These are phyloP conservation scores for Diaporthe humulicola DNA, from an alignment of 2,329 filamentous ascomycete genomes.

Conservation along the genomic window DNA sequence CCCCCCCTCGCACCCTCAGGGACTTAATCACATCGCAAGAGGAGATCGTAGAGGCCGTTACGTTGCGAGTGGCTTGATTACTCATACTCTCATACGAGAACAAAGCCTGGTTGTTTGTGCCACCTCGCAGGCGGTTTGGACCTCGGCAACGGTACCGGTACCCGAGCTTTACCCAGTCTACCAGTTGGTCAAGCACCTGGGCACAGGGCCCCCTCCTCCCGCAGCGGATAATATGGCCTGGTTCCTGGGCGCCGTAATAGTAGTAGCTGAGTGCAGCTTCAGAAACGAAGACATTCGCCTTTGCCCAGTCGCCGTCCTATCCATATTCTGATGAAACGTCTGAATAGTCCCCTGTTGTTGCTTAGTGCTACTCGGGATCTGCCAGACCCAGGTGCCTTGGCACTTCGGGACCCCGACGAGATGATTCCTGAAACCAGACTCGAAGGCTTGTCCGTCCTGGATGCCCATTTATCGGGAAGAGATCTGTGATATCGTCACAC, in stretches of 20 bases:
- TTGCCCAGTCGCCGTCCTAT: background rate
- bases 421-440: constrained; percentile 16
- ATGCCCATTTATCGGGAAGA: background rate
- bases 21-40: background rate
- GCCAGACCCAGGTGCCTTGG: constrained; percentile 9
- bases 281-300: background rate
- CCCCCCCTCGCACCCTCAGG: background rate
- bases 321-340: constrained; percentile 17
- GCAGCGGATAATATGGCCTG: background rate
- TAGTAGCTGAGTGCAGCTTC: background rate
- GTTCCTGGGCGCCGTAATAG: background rate
- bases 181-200: background rate
- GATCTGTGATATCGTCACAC: background rate
- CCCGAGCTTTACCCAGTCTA: background rate
- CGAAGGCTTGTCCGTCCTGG: constrained; percentile 14
- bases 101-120: background rate
- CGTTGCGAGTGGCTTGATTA: background rate
- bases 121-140: background rate
- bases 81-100: background rate
- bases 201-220: background rate
- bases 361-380: constrained; percentile 22
- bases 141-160: background rate
- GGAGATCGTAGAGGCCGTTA: background rate
- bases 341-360: background rate
- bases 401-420: constrained; percentile 19